Conservation (phyloP, 1,139 yeast genomes). For the Wickerhamomyces sp. region DNA sequence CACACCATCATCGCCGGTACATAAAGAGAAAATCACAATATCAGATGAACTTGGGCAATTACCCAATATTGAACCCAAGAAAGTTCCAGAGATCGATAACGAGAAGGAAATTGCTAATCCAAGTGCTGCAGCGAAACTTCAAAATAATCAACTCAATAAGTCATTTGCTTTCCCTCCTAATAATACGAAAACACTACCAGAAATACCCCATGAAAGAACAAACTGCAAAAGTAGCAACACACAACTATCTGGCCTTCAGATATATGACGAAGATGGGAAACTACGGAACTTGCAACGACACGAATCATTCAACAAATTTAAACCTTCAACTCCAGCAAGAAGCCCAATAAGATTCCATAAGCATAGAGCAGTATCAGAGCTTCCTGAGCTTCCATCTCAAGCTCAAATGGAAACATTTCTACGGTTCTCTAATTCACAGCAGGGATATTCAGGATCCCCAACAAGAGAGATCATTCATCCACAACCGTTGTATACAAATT, state of each 20-base stretch:
- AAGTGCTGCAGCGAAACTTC: constrained; percentile 20
- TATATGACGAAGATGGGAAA: not conserved
- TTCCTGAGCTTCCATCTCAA: not conserved
- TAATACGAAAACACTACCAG: constrained; percentile 1
- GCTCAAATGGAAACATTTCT: not conserved
- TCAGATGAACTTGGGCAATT: not conserved
- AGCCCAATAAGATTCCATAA: not conserved
- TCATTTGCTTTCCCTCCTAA: constrained; percentile 21
- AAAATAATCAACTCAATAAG: constrained; percentile 19
- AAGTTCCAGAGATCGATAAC: constrained; percentile 12
- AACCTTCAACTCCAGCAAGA: not conserved
- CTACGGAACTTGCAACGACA: not conserved
- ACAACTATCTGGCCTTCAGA: not conserved
- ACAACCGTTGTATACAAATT: no score
- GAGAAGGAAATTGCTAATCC: constrained; percentile 22
- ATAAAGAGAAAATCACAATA: not conserved
- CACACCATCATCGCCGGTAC: not conserved
- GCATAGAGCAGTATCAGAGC: not conserved
- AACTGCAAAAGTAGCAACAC: not conserved
- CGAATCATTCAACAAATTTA: not conserved
- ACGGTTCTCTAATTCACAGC: not conserved
- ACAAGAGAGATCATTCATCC: not conserved
- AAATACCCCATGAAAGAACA: not conserved
- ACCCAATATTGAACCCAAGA: not conserved
- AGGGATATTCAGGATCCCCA: no score